Evolutionary conservation across 257 asterid genomes (phyloP).

Genomic region (Solanum paucissectum): DNA sequence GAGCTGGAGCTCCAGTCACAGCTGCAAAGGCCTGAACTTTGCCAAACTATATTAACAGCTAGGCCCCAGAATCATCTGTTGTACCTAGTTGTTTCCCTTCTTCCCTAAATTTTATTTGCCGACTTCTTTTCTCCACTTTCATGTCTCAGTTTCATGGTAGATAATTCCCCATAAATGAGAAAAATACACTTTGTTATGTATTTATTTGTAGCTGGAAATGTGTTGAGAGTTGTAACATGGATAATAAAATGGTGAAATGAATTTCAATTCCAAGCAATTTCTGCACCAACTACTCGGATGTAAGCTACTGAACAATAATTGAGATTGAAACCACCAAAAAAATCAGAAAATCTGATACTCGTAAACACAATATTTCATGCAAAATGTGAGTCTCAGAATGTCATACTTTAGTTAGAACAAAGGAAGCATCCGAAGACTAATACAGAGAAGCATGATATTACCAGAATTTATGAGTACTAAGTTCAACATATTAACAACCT

Average conservation of each 20-base stretch:
- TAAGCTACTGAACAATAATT: neutral
- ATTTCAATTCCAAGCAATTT: neutral
- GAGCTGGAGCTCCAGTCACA: slow-evolving; percentile 38
- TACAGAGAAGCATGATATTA: neutral
- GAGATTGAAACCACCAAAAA: neutral
- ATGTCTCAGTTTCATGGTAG: slow-evolving; percentile 25
- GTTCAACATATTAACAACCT: neutral
- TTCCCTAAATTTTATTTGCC: slow-evolving; percentile 7
- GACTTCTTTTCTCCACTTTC: slow-evolving; percentile 5
- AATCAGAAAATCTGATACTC: neutral
- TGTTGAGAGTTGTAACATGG: slow-evolving; percentile 53
- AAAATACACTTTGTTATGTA: slow-evolving; percentile 20
- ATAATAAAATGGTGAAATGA: slow-evolving; percentile 31
- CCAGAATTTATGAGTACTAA: neutral
- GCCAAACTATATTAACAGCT: neutral
- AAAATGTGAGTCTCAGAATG: neutral
- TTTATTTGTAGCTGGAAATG: slow-evolving; percentile 28
- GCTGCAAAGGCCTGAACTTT: slow-evolving; percentile 55
- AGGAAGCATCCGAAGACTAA: neutral
- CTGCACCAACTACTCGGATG: neutral
- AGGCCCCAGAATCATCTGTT: neutral
- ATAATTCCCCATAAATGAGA: slow-evolving; percentile 10
- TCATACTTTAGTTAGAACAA: neutral
- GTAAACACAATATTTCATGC: neutral
- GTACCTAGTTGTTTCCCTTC: neutral